Evolutionary conservation across 1,139 yeast genomes (phyloP), one percentile per base, ranked within the genome.

Genomic region (Yamadazyma buinensis): DNA sequence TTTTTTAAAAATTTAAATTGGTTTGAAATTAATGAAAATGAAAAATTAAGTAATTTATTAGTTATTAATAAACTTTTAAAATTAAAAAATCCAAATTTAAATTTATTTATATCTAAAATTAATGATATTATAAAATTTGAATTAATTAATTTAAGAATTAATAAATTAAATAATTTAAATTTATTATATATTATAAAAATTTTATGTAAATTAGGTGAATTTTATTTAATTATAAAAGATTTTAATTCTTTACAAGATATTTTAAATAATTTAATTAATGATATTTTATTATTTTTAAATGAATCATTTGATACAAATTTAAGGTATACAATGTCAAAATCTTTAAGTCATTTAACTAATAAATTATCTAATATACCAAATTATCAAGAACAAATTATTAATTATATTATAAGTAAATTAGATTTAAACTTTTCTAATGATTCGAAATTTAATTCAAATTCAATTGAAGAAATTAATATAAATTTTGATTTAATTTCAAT

Each of bases 251-350:
- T 59, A 4, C 48, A 57, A 2, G 36, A 32, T 3, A 51, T 61
- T n/a, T 41, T 67, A 14, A 62, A 66, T 39, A 45, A 52, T 36
- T 43, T 62, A 26, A 39, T 64, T 22, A 50, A 56, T 32, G 62
- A 57, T 34, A 52, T 66, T 7, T 26, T 39, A n/a, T 32, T 36
- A 8, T 36, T 47, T 8, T 45, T 49, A 47, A 38, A 44, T n/a
- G 48, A 47, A 10, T 44, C 44, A 3, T 54, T 67, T 24, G 72
- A 66, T 28, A 52, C 64, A 1, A 45, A 43, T 13, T 48, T 65
- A 30, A 47, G 74, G 14, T 66, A 66, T 38, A 52, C 63, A 2
- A 42, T 62, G 46, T 72, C 74, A 2, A 68, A 68, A 36, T 44
- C 63, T 10, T 38, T 67, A 30, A 55, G 65, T 35, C 35, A 38